Conservation (phyloP, 768 basidiomycete species). For the Filobasidium floriforme region DNA sequence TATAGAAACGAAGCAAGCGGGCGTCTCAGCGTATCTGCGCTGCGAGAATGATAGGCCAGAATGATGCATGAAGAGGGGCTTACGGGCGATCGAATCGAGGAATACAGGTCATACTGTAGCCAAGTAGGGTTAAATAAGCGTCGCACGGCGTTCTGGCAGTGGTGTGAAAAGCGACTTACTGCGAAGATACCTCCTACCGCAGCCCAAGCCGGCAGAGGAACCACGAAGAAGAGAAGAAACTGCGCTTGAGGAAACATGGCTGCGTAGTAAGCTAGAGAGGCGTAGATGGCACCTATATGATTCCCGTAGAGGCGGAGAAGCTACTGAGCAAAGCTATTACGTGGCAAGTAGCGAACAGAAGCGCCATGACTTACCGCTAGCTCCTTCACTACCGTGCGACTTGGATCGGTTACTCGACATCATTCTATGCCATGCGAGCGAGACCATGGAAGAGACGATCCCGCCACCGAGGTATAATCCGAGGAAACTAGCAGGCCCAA, state of each 20-base stretch:
- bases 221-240: constrained; percentile 41
- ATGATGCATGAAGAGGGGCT: not conserved
- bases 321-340: not conserved
- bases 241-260: constrained; percentile 37
- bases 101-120: constrained; percentile 37
- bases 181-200: constrained; percentile 41
- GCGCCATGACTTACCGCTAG: constrained; percentile 21
- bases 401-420: constrained; percentile 17
- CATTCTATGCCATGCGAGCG: constrained; percentile 34
- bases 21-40: not conserved
- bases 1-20: constrained; percentile 12
- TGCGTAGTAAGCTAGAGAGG: constrained; percentile 39
- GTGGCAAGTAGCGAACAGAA: not conserved
- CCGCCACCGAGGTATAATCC: constrained; percentile 42
- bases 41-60: not conserved
- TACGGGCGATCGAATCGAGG: constrained; percentile 20
- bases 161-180: constrained; percentile 29
- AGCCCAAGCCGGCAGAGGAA: constrained; percentile 42
- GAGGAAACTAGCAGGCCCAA: constrained; percentile 40
- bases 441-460: constrained; percentile 32
- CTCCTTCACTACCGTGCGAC: constrained; percentile 35
- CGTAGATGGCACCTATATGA: constrained; percentile 39
- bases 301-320: not conserved
- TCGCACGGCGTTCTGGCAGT: too few species aligned
- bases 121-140: not conserved